A percentile compares a stretch with the other conserved stretches of the same genome.
Conservation (phyloP, 2,329 filamentous ascomycete species). For the Apiospora arundinis region DNA sequence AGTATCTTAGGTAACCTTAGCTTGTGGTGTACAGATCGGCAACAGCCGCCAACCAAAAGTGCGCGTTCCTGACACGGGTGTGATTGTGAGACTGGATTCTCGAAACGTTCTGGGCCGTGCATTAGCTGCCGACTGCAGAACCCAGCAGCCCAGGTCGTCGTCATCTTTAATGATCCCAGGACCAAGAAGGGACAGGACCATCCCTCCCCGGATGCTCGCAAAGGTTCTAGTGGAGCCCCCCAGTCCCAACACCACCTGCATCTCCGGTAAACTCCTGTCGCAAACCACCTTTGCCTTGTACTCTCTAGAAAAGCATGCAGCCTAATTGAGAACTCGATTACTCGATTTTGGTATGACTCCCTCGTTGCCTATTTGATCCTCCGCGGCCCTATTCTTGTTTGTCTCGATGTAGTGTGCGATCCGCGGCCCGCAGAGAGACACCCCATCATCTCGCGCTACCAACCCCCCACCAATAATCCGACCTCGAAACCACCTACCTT, state of each 20-base stretch:
- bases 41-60: conserved; percentile 7
- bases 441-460: conserved; percentile 8
- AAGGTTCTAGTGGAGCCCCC: conserved; percentile 3
- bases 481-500: conserved; percentile 20
- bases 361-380: background rate
- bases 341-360: background rate
- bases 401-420: conserved; percentile 15
- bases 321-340: conserved; percentile 6
- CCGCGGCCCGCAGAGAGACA: conserved; percentile 10
- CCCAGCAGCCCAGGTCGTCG: conserved; percentile 4
- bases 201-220: conserved; percentile 8
- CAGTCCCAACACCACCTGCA: background rate
- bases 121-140: conserved; percentile 10
- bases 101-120: conserved; percentile 15
- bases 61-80: conserved; percentile 10
- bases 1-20: background rate
- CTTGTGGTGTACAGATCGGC: background rate
- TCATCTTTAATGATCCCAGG: conserved; percentile 1
- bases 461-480: conserved; percentile 8
- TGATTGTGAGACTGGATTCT: conserved; percentile 4
- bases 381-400: background rate
- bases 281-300: background rate
- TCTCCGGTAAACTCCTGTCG: conserved; percentile 3
- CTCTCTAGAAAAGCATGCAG: background rate
- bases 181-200: background rate